Base-by-base conservation (phyloP, 106 monocot species). In the Ottelia alismoides region DNA sequence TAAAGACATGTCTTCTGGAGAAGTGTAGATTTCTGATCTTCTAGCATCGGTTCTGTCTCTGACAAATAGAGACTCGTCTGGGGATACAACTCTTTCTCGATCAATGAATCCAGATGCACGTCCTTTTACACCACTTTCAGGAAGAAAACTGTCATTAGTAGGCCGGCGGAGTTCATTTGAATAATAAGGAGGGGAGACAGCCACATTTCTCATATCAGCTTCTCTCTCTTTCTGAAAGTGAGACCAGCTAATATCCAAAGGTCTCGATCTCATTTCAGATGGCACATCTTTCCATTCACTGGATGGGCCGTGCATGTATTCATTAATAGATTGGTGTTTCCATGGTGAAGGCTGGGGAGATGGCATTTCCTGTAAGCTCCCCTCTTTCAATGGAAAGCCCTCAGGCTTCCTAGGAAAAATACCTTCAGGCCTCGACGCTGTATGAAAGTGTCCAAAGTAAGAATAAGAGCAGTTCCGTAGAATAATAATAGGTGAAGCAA, bases 1-100 rank as follows among this genome's bases (percentile, higher is more conserved):
- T 47, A 82, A 57, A 22, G 63, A 73, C 26, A 98, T 61, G 10
- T 80, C 76, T 71, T 98, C 98, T 43, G 82, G 89, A 62, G 85
- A 66, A 19, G 64, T 30, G 56, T 51, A 56, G n/a, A 73, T 57
- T 26, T 72, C 76, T 9, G 61, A 49, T 43, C 66, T 79, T 51
- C 58, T 72, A 50, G 52, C 31, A 67, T 26, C 16, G 40, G 45
- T 32, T n/a, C 55, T 78, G 45, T 70, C 78, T 28, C 56, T 69
- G 2, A 17, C 40, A 59, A 57, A 66, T 26, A 56, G 0, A 21
- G 69, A 47, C 31, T 59, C 21, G 56, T 29, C 23, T 70, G 45
- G 46, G 56, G 24, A 43, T 18, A 20, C 29, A 44, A 59, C 53
- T n/a, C 26, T 60, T 64, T 75, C 74, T 23, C 19, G 55, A 26